Percentiles rank a stretch among this genome's conserved stretches.
phyloP scores from a whole-genome alignment of 192 early-diverging fungal genomes.

The Coemansia sp. region DNA sequence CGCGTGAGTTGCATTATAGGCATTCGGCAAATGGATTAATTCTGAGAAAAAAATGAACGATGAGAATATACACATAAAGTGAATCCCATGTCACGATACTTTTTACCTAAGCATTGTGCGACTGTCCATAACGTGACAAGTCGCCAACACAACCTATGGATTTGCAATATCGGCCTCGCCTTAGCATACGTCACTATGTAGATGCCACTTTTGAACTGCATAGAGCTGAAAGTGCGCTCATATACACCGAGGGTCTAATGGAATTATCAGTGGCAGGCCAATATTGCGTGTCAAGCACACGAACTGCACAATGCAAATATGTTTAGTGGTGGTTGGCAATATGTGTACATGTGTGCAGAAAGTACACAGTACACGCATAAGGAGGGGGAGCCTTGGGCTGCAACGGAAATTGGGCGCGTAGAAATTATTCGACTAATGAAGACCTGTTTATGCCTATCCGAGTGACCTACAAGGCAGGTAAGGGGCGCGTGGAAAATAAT shows the following conservation, averaged over 20 bases:
- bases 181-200: not conserved
- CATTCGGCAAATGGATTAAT: not conserved
- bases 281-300: not conserved
- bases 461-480: not conserved
- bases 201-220: not conserved
- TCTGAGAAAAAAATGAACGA: not conserved
- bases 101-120: not conserved
- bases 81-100: not conserved
- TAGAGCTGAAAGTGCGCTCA: not conserved
- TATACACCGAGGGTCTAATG: not conserved
- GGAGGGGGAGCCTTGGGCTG: not conserved
- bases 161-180: not conserved
- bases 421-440: not conserved
- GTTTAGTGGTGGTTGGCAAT: not conserved
- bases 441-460: not conserved
- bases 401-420: not conserved
- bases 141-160: not conserved
- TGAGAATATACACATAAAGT: not conserved
- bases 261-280: not conserved
- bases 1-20: constrained; percentile 2
- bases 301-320: not conserved
- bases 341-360: not conserved
- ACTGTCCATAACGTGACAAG: not conserved
- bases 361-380: not conserved
- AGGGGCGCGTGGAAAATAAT: not conserved